Conservation (phyloP, 1,284 basidiomycete species). For the Ceratobasidium sp. region DNA sequence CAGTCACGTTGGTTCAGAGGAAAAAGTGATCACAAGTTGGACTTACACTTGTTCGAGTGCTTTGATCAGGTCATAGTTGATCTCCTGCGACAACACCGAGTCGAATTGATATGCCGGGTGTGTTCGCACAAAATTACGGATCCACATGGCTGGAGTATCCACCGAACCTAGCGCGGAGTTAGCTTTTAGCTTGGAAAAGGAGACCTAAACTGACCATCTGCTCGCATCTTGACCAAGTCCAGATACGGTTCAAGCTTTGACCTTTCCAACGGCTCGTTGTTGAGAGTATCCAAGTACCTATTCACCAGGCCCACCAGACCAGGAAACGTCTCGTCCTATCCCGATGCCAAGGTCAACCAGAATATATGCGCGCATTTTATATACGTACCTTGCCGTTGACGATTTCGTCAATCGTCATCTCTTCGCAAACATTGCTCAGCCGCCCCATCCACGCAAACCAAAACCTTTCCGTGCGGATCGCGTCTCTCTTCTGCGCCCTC, state of each 20-base stretch:
- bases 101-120: constrained; percentile 94
- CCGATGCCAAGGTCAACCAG: constrained; percentile 15
- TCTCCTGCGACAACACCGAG: constrained; percentile 88
- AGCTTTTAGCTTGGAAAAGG: background rate
- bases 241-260: constrained; percentile 81
- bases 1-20: too few relatives aligned
- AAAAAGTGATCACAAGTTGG: background rate
- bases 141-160: constrained; percentile 92
- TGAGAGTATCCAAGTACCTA: constrained; percentile 89
- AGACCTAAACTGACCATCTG: constrained; percentile 72
- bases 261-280: constrained; percentile 76
- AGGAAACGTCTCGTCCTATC: constrained; percentile 77
- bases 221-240: constrained; percentile 80
- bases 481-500: constrained; percentile 88
- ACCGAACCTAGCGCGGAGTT: constrained; percentile 70
- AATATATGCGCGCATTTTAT: background rate
- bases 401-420: constrained; percentile 93
- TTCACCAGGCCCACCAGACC: constrained; percentile 90
- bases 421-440: constrained; percentile 75
- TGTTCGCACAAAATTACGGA: constrained; percentile 89
- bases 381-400: constrained; percentile 85
- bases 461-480: constrained; percentile 80
- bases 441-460: constrained; percentile 74
- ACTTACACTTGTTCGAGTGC: constrained; percentile 92
- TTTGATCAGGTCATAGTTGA: constrained; percentile 94